Evolutionary conservation across 2,329 filamentous ascomycete species (phyloP), one percentile per base, ranked within the genome.

Genomic region (Amesomyces nigricolor): DNA sequence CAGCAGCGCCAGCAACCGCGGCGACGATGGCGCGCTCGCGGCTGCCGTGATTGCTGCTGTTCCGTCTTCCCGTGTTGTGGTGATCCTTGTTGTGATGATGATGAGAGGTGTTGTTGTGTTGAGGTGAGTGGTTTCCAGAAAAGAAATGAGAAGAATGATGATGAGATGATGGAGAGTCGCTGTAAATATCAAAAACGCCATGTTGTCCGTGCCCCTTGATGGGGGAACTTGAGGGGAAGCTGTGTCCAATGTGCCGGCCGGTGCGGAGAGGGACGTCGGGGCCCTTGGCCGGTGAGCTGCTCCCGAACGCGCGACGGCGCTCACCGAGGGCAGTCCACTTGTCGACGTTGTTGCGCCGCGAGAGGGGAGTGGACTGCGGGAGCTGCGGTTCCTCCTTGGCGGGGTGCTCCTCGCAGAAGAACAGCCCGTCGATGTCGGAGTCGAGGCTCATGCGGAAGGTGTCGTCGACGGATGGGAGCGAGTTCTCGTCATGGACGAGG

Each of bases 281-380:
- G 61, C 76, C 75, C 68, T 77, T 80, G 39, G 61, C 48, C 29
- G 74, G 64, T 58, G 78, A 74, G 46, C 74, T 71, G 46, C 80
- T 78, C 30, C 71, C 75, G 66, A 79, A 82, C 56, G 83, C 88
- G 58, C 91, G 85, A 53, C 92, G 83, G 65, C 88, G 87, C 68
- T 95, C 88, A 60, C 92, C 92, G 47, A 97, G 78, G 11, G 85
- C 88, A 22, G 88, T 83, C 92, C 92, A 97, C 70, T 95, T 96
- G 72, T 96, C 92, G 51, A 88, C 59, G 42, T 67, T 67, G 61
- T 65, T 74, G 53, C 81, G 81, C 74, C 89, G 89, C 19, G 82
- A 74, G 29, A 85, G 79, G 43, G 81, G n/a, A 84, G 82, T 64
- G 79, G 79, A 26, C 54, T 77, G 71, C 5, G 73, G 68, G n/a